Evolutionary conservation across 2,329 filamentous ascomycete species (phyloP).

Genomic region (Talaromyces sp.): DNA sequence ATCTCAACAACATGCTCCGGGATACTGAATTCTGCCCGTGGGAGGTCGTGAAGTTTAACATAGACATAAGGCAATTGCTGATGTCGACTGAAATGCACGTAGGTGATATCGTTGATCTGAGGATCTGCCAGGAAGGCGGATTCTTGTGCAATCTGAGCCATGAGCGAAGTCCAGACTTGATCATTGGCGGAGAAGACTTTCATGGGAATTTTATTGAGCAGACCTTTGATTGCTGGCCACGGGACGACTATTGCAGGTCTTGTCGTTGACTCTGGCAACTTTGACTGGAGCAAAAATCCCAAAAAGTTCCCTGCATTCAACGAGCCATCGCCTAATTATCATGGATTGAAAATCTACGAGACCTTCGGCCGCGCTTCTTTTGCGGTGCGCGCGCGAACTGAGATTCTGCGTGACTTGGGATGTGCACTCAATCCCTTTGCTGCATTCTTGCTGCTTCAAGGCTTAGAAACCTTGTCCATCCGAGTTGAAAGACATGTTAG

Average conservation of each 20-base stretch:
- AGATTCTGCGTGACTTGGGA: slow-evolving; percentile 78
- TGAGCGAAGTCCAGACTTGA: background rate
- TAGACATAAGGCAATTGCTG: background rate
- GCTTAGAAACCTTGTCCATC: slow-evolving; percentile 77
- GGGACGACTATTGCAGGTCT: slow-evolving; percentile 81
- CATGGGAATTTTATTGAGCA: background rate
- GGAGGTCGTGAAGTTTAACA: background rate
- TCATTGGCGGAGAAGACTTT: background rate
- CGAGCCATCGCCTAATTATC: slow-evolving; percentile 80
- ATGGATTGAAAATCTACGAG: slow-evolving; percentile 86
- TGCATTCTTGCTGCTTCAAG: slow-evolving; percentile 58
- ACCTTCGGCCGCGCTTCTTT: slow-evolving; percentile 77
- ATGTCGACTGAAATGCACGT: background rate
- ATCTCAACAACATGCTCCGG: background rate
- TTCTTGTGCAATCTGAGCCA: background rate
- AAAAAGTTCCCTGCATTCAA: slow-evolving; percentile 83
- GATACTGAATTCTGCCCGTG: background rate
- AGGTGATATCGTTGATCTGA: background rate
- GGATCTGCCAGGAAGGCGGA: background rate
- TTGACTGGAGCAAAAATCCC: slow-evolving; percentile 59
- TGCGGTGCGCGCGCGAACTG: slow-evolving; percentile 73
- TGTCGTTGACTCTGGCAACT: slow-evolving; percentile 76
- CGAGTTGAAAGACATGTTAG: slow-evolving; percentile 74
- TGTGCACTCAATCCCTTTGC: slow-evolving; percentile 75
- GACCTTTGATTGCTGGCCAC: slow-evolving; percentile 65